These are phyloP conservation scores for Termitomyces sp. DNA, from an alignment of 768 basidiomycete species.

Conservation along the genomic window DNA sequence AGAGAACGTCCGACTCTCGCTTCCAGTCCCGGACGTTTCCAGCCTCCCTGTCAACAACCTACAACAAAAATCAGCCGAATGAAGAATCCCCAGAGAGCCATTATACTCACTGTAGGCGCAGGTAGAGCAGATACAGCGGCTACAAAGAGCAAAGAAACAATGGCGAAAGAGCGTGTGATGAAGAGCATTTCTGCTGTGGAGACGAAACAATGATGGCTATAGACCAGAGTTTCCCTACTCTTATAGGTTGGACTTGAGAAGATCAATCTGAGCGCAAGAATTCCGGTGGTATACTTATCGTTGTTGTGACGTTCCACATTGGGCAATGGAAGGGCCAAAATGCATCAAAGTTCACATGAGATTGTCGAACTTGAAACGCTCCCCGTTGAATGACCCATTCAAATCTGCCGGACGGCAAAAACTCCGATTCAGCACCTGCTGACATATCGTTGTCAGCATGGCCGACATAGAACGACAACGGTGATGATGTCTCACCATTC, in stretches of 20 bases:
- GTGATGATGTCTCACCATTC: constrained; percentile 12
- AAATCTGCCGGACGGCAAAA: constrained; percentile 3
- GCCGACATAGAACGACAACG: constrained; percentile 5
- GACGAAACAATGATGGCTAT: constrained; percentile 26
- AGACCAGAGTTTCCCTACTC: constrained; percentile 23
- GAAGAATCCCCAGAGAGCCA: not conserved
- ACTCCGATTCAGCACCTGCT: constrained; percentile 1
- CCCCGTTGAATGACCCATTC: not conserved
- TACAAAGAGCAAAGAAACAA: constrained; percentile 33
- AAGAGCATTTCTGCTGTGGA: constrained; percentile 28
- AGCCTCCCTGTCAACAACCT: constrained; percentile 7
- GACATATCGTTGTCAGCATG: constrained; percentile 4
- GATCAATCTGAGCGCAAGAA: constrained; percentile 32
- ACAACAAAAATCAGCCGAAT: not conserved
- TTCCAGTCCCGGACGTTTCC: constrained; percentile 18
- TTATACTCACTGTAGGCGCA: constrained; percentile 25
- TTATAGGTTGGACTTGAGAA: constrained; percentile 35
- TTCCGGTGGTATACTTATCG: constrained; percentile 31
- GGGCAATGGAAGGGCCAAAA: constrained; percentile 25
- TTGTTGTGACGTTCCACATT: constrained; percentile 27
- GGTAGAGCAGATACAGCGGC: constrained; percentile 36
- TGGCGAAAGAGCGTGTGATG: constrained; percentile 32
- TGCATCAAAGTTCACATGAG: not conserved
- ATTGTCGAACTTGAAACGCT: not conserved
- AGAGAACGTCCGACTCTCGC: constrained; percentile 1